Percentiles rank a stretch among this genome's conserved stretches.
phyloP scores from a whole-genome alignment of 257 asterid species.

The Solanum lignicaule region DNA sequence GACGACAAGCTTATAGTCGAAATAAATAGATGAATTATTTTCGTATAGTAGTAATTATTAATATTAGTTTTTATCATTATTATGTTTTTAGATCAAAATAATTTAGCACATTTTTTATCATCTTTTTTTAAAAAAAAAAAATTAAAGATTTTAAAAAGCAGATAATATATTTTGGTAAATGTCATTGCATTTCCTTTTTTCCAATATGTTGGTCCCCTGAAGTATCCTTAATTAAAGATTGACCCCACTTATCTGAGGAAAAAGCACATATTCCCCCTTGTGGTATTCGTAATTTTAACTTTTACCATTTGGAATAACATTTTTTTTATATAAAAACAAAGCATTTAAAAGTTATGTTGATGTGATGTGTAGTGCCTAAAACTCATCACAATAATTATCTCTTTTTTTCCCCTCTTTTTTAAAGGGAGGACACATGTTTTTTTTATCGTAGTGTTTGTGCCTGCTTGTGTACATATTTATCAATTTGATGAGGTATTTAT shows the following conservation, averaged over 20 bases:
- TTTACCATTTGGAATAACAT: not conserved
- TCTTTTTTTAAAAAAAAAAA: not conserved
- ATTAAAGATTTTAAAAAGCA: not conserved
- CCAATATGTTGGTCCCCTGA: not conserved
- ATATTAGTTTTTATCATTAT: not conserved
- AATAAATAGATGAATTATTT: not conserved
- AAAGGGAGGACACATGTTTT: not conserved
- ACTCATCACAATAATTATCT: not conserved
- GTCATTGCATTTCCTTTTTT: not conserved
- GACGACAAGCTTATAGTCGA: not conserved
- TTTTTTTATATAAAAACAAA: not conserved
- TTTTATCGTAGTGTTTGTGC: not conserved
- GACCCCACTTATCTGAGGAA: not conserved
- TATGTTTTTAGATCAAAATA: not conserved
- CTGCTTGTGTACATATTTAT: not conserved
- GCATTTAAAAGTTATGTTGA: not conserved
- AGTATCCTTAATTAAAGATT: not conserved
- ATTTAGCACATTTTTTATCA: not conserved
- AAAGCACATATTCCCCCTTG: not conserved
- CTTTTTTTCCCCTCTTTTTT: not conserved
- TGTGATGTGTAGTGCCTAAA: not conserved
- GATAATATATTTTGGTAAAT: not conserved
- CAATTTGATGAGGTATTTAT: not conserved
- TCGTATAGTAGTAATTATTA: not conserved
- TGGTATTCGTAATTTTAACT: not conserved